Evolutionary conservation across 176 grass and related monocot genomes (phyloP).

Genomic region (Aegilops umbellulata): DNA sequence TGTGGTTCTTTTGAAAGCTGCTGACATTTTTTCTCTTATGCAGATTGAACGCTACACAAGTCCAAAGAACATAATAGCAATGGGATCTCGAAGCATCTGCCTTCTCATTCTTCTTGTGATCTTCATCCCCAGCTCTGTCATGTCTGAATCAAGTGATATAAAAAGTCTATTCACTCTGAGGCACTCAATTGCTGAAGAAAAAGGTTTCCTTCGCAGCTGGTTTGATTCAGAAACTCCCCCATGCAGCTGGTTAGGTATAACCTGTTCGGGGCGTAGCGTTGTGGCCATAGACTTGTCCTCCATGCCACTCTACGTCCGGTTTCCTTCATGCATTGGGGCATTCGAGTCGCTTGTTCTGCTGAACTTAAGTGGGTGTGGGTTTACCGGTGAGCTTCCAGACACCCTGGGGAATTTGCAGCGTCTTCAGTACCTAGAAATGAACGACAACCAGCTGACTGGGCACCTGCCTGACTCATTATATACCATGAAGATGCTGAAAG

Average conservation of each 20-base stretch:
- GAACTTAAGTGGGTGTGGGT: constrained; percentile 77
- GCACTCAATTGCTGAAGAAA: constrained; percentile 49
- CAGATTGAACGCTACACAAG: constrained; percentile 43
- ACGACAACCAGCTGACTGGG: constrained; percentile 66
- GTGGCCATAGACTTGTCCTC: constrained; percentile 71
- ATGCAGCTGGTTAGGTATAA: constrained; percentile 78
- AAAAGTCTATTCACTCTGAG: constrained; percentile 56
- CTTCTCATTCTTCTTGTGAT: constrained; percentile 44
- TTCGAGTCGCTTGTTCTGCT: constrained; percentile 58
- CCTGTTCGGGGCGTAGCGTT: constrained; percentile 47
- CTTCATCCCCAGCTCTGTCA: constrained; percentile 29
- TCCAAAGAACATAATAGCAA: constrained; percentile 26
- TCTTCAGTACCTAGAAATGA: constrained; percentile 69
- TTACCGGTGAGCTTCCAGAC: constrained; percentile 68
- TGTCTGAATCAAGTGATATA: constrained; percentile 53
- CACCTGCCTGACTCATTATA: constrained; percentile 56
- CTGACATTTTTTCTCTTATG: constrained; percentile 22
- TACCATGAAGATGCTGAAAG: constrained; percentile 52
- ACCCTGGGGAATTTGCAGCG: constrained; percentile 39
- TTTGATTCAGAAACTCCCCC: constrained; percentile 70
- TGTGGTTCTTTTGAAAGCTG: constrained; percentile 23
- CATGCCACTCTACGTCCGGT: constrained; percentile 47
- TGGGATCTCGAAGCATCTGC: constrained; percentile 28
- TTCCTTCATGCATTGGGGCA: constrained; percentile 55
- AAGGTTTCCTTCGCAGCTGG: constrained; percentile 70